These are phyloP conservation scores for Penicillium antarcticum DNA, from an alignment of 495 filamentous ascomycete species.

Conservation along the genomic window DNA sequence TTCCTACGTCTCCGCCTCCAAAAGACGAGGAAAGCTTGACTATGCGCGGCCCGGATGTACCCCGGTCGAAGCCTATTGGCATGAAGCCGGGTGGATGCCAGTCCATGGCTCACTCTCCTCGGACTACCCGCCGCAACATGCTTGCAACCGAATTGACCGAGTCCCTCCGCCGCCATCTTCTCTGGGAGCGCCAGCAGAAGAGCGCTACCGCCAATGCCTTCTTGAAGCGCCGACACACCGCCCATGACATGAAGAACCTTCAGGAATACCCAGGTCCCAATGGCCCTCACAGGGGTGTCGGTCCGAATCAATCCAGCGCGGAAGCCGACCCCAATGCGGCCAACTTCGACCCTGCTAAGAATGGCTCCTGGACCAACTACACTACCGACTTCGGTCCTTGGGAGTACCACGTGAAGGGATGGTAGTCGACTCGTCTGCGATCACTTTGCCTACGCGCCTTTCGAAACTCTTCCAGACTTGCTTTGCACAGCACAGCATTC, in stretches of 20 bases:
- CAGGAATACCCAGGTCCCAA: constrained; percentile 63
- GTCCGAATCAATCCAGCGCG: constrained; percentile 9
- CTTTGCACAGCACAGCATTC: constrained; percentile 22
- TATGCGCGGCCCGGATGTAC: constrained; percentile 70
- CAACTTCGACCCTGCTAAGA: constrained; percentile 47
- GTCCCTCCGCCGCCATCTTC: constrained; percentile 71
- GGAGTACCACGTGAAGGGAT: constrained; percentile 70
- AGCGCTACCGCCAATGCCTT: constrained; percentile 83
- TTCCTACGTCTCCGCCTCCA: constrained; percentile 68
- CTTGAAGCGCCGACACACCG: constrained; percentile 86
- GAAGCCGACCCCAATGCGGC: constrained; percentile 14
- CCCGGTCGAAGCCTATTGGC: constrained; percentile 83
- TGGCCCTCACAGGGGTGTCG: constrained; percentile 22
- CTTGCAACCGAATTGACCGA: constrained; percentile 87
- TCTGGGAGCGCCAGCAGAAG: constrained; percentile 88
- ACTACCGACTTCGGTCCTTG: constrained; percentile 58
- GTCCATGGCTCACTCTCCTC: constrained; percentile 75
- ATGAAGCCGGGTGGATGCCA: constrained; percentile 52
- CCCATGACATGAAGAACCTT: constrained; percentile 81
- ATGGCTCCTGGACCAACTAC: constrained; percentile 63
- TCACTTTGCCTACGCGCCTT: background rate
- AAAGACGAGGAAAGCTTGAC: constrained; percentile 66
- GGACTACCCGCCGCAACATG: constrained; percentile 96
- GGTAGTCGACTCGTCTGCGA: constrained; percentile 42
- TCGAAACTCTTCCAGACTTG: background rate